Percentiles rank a stretch among this genome's conserved stretches.
Conservation (phyloP, 1,284 basidiomycete genomes). For the Ceratobasidium theobromae region DNA sequence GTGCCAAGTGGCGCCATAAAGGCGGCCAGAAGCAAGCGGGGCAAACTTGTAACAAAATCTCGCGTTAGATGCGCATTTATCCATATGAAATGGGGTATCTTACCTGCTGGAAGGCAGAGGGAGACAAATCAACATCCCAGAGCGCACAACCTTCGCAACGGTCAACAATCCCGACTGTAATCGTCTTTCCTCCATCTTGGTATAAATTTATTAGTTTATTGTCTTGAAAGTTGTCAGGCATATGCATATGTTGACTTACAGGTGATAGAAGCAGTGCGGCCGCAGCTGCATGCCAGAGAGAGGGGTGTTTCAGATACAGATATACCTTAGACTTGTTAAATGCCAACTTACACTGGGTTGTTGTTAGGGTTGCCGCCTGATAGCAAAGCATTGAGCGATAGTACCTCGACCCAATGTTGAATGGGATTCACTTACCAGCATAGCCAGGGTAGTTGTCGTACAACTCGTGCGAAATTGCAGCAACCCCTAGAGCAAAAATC, state of each 20-base stretch:
- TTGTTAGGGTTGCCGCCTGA: conserved; percentile 29
- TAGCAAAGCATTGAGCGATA: too few relatives aligned
- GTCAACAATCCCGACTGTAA: conserved; percentile 9
- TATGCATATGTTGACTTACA: conserved; percentile 1
- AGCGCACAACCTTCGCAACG: conserved; percentile 26
- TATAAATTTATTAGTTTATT: background rate
- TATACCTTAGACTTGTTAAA: background rate
- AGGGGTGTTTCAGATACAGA: background rate
- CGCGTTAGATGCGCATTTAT: background rate
- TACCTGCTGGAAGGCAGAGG: conserved; percentile 24
- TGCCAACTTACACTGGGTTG: conserved; percentile 19
- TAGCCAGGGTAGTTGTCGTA: conserved; percentile 29
- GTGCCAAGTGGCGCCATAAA: conserved; percentile 23
- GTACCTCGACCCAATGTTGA: background rate
- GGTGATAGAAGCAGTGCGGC: conserved; percentile 1
- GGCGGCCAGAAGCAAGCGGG: conserved; percentile 12
- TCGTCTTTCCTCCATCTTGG: conserved; percentile 15
- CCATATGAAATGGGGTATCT: background rate
- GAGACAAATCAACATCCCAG: conserved; percentile 18
- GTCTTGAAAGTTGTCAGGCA: background rate
- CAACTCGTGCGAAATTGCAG: conserved; percentile 28
- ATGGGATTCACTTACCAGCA: background rate
- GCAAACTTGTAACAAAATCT: background rate
- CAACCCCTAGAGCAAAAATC: background rate
- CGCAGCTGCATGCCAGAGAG: background rate